A percentile compares a stretch with the other conserved stretches of the same genome.
phyloP scores from a whole-genome alignment of 2,329 filamentous ascomycete genomes.

The Hypoxylon sp. region DNA sequence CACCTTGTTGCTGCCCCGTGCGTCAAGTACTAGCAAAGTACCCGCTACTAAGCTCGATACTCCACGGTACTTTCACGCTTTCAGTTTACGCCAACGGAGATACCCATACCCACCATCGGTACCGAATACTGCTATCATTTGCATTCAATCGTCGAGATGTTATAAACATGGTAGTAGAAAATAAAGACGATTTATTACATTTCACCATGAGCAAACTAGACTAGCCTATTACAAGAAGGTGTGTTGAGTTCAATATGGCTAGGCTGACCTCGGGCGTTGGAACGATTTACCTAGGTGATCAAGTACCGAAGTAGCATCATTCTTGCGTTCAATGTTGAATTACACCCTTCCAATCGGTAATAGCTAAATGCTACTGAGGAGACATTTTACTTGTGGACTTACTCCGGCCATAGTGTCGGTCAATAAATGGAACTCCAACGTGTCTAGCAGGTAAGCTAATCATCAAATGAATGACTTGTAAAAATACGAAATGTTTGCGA shows the following conservation, averaged over 20 bases:
- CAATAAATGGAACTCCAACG: slow-evolving; percentile 27
- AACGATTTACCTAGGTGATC: background rate
- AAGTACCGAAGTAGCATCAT: slow-evolving; percentile 27
- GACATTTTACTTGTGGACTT: slow-evolving; percentile 4
- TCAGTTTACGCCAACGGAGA: slow-evolving; percentile 5
- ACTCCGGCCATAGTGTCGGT: slow-evolving; percentile 12
- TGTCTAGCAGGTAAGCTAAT: slow-evolving; percentile 24
- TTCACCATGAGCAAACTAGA: background rate
- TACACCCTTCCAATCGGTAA: slow-evolving; percentile 24
- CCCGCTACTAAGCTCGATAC: slow-evolving; percentile 9
- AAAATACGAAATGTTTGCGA: slow-evolving; percentile 27
- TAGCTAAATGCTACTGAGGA: slow-evolving; percentile 4
- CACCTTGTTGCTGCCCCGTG: slow-evolving; percentile 33
- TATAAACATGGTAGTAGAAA: background rate
- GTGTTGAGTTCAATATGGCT: background rate
- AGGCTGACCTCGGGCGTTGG: slow-evolving; percentile 4
- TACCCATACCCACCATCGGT: slow-evolving; percentile 17
- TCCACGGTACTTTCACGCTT: slow-evolving; percentile 4
- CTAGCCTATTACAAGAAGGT: slow-evolving; percentile 1
- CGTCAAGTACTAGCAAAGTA: slow-evolving; percentile 32
- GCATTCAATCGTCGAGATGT: background rate
- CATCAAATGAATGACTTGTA: slow-evolving; percentile 15
- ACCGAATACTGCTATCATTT: slow-evolving; percentile 3
- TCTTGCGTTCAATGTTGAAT: slow-evolving; percentile 9
- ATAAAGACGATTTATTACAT: background rate